A percentile compares a stretch with the other conserved stretches of the same genome.
phyloP scores from a whole-genome alignment of 1,284 basidiomycete species.

The Ustilago lituana region DNA sequence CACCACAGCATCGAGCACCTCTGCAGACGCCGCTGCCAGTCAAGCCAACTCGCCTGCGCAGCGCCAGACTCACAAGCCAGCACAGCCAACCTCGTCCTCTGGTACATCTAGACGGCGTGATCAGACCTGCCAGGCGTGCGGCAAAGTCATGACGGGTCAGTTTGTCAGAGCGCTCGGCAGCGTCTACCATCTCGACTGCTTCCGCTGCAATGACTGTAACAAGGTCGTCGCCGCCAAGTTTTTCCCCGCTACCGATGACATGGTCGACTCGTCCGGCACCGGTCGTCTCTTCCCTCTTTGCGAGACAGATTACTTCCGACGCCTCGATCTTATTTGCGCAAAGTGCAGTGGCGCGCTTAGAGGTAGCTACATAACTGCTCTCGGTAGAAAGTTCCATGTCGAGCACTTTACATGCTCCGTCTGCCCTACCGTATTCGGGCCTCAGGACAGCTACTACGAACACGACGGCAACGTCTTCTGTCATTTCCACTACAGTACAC shows the following conservation, averaged over 20 bases:
- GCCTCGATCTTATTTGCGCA: conserved; percentile 93
- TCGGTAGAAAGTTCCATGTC: conserved; percentile 99
- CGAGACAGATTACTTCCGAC: conserved; percentile 95
- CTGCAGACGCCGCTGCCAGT: neutral
- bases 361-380: conserved; percentile 98
- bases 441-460: conserved; percentile 98
- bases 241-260: conserved; percentile 76
- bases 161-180: conserved; percentile 95
- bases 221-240: conserved; percentile 97
- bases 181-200: conserved; percentile 95
- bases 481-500: conserved; percentile 89
- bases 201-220: conserved; percentile 91
- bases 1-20: neutral
- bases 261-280: conserved; percentile 75
- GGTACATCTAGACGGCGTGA: conserved; percentile 34
- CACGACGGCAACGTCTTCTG: conserved; percentile 88
- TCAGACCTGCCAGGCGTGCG: conserved; percentile 61
- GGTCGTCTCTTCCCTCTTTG: conserved; percentile 71
- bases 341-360: conserved; percentile 93
- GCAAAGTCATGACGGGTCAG: conserved; percentile 79
- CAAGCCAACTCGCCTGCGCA: conserved; percentile 1
- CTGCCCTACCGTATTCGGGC: conserved; percentile 93
- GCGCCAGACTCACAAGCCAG: conserved; percentile 2
- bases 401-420: conserved; percentile 99
- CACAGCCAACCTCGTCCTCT: conserved; percentile 10